Evolutionary conservation across 345 rosid species (phyloP).

Genomic region (Linum lewisii): DNA sequence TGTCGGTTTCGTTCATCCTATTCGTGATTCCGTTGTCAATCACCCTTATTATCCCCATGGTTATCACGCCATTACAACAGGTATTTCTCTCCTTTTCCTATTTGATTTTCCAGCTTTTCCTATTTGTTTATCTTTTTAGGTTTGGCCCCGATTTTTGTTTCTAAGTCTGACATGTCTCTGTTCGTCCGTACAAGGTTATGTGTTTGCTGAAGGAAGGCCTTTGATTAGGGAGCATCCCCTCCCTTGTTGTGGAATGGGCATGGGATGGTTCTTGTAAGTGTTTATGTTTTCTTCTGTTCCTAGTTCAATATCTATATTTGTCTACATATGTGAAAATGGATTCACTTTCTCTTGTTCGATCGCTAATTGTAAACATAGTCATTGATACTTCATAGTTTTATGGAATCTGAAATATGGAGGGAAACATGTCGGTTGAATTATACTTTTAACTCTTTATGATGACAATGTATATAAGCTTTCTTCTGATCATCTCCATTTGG

Average conservation of each 20-base stretch:
- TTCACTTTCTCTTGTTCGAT: background rate
- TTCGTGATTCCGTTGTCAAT: constrained; percentile 9
- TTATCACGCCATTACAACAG: constrained; percentile 32
- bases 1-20: constrained; percentile 37
- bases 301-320: background rate
- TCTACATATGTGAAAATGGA: background rate
- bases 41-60: constrained; percentile 28
- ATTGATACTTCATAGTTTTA: too few species aligned
- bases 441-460: too few species aligned
- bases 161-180: constrained; percentile 4
- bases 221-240: constrained; percentile 34
- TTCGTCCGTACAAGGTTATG: constrained; percentile 41
- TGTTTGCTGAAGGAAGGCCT: constrained; percentile 39
- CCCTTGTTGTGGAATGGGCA: constrained; percentile 82
- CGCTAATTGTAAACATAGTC: too few species aligned
- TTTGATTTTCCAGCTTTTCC: background rate
- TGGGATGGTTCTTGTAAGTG: constrained; percentile 91
- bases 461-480: too few species aligned
- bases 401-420: too few species aligned
- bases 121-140: background rate
- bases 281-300: background rate
- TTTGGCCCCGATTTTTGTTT: background rate
- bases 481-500: too few species aligned
- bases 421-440: too few species aligned
- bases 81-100: background rate